Evolutionary conservation across 2,329 filamentous ascomycete genomes (phyloP).

Genomic region (Rhexocercosporidium sp.): DNA sequence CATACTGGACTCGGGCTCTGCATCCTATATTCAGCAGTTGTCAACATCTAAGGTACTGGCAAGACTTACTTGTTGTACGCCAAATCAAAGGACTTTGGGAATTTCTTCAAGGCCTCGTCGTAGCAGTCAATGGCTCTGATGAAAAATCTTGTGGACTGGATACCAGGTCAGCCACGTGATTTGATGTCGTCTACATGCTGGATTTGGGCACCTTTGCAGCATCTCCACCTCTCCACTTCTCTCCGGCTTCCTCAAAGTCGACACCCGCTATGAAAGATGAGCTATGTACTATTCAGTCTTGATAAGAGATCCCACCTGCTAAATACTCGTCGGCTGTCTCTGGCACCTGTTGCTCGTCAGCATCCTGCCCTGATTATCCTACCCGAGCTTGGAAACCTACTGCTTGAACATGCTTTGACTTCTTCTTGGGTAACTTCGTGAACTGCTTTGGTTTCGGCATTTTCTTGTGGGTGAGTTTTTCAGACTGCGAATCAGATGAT

Average conservation of each 20-base stretch:
- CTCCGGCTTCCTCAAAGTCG: constrained; percentile 71
- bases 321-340: constrained; percentile 71
- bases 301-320: constrained; percentile 50
- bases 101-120: constrained; percentile 63
- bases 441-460: constrained; percentile 43
- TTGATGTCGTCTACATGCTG: constrained; percentile 11
- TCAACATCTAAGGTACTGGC: constrained; percentile 2
- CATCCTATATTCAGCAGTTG: constrained; percentile 14
- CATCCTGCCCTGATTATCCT: not conserved
- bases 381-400: constrained; percentile 25
- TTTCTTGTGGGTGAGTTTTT: constrained; percentile 1
- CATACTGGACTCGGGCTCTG: constrained; percentile 71
- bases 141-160: constrained; percentile 54
- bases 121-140: constrained; percentile 70
- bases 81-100: constrained; percentile 69
- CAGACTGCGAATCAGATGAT: not conserved
- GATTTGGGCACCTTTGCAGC: constrained; percentile 55
- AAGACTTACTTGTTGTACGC: constrained; percentile 72
- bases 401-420: constrained; percentile 38
- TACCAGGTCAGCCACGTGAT: constrained; percentile 6
- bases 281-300: not conserved
- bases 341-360: constrained; percentile 50
- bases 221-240: constrained; percentile 77
- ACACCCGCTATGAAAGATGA: constrained; percentile 58
- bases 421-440: constrained; percentile 49